Evolutionary conservation across 2,329 filamentous ascomycete genomes (phyloP).

Genomic region (Bipolaris cookei): DNA sequence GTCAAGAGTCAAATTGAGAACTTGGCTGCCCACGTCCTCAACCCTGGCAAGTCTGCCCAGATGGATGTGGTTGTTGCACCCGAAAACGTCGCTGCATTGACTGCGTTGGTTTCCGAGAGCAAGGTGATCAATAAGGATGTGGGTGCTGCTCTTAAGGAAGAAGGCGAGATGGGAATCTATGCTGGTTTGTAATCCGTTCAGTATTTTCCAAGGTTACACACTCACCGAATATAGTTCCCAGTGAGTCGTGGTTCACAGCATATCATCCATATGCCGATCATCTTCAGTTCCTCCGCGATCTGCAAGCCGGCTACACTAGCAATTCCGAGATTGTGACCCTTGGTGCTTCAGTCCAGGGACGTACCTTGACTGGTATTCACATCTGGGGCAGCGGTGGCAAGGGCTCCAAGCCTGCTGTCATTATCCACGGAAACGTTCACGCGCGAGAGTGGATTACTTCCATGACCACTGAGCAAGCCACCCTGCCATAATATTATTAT

Average conservation of each 20-base stretch:
- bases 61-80: conserved; percentile 48
- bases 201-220: background rate
- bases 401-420: conserved; percentile 45
- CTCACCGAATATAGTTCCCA: conserved; percentile 33
- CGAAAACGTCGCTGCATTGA: conserved; percentile 40
- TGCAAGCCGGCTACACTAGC: conserved; percentile 41
- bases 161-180: conserved; percentile 37
- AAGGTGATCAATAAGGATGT: conserved; percentile 45
- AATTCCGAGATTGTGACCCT: conserved; percentile 45
- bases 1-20: conserved; percentile 40
- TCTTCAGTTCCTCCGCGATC: conserved; percentile 41
- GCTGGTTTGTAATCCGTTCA: conserved; percentile 31
- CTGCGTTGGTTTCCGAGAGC: conserved; percentile 33
- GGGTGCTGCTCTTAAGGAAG: conserved; percentile 42
- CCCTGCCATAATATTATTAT: background rate
- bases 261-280: conserved; percentile 48
- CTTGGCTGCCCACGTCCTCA: conserved; percentile 43
- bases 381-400: conserved; percentile 49
- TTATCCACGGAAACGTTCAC: conserved; percentile 47
- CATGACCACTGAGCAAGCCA: conserved; percentile 32
- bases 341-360: conserved; percentile 43
- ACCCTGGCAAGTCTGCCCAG: conserved; percentile 36
- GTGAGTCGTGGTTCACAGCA: conserved; percentile 46
- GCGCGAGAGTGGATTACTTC: conserved; percentile 48
- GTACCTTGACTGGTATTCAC: conserved; percentile 45